A percentile compares a stretch with the other conserved stretches of the same genome.
Evolutionary conservation across 768 basidiomycete genomes (phyloP).

Genomic region (Leccinum sublutescens): DNA sequence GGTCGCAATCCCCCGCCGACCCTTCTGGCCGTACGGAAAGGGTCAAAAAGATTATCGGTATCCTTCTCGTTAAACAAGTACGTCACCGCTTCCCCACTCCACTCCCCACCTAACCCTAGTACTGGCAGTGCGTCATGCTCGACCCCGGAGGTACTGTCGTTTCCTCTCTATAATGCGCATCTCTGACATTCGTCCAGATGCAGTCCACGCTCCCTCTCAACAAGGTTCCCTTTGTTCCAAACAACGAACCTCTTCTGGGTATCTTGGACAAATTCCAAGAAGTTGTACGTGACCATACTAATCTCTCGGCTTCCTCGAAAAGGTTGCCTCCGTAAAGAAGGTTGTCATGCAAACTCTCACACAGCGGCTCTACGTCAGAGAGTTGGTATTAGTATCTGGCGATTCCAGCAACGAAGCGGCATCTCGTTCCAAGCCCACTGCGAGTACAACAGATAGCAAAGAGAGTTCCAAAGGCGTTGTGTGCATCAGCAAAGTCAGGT

Average conservation of each 20-base stretch:
- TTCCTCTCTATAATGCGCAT: too few relatives aligned
- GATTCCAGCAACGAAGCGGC: too few relatives aligned
- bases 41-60: constrained; percentile 82
- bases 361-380: too few relatives aligned
- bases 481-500: background rate
- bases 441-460: too few relatives aligned
- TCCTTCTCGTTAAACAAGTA: constrained; percentile 31
- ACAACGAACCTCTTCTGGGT: constrained; percentile 59
- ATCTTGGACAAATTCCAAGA: constrained; percentile 87
- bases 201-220: constrained; percentile 82
- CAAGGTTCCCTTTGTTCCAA: constrained; percentile 82
- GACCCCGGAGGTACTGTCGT: constrained; percentile 58
- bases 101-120: background rate
- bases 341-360: too few relatives aligned
- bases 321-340: too few relatives aligned
- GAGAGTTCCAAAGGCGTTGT: too few relatives aligned
- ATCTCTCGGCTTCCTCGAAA: constrained; percentile 58
- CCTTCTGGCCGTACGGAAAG: constrained; percentile 40
- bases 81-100: background rate
- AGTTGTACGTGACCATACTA: constrained; percentile 78
- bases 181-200: constrained; percentile 47
- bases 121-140: constrained; percentile 54
- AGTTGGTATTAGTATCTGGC: too few relatives aligned
- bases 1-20: constrained; percentile 40
- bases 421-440: too few relatives aligned